These are phyloP conservation scores for Mycena vitilis DNA, from an alignment of 768 basidiomycete genomes.

Conservation along the genomic window DNA sequence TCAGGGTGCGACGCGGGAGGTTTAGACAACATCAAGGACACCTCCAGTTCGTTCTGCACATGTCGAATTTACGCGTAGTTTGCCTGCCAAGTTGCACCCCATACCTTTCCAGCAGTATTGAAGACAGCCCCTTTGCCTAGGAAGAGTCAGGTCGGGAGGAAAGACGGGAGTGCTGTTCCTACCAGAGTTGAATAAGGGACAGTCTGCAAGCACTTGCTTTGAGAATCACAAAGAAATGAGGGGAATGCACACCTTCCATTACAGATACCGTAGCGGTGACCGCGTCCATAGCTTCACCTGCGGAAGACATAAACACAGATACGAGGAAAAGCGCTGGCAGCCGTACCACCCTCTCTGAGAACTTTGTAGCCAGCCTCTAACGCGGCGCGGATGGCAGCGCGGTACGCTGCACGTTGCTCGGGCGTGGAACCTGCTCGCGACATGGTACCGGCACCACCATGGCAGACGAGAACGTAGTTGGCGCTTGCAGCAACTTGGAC, in stretches of 20 bases:
- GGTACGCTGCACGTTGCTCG: conserved; percentile 69
- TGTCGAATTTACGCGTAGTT: neutral
- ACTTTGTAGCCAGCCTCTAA: conserved; percentile 72
- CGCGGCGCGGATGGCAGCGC: conserved; percentile 62
- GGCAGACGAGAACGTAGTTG: conserved; percentile 67
- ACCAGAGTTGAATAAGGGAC: conserved; percentile 76
- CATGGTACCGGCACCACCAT: conserved; percentile 86
- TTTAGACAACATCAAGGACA: conserved; percentile 83
- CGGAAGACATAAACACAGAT: neutral
- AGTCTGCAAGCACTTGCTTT: conserved; percentile 57
- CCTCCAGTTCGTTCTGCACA: conserved; percentile 81
- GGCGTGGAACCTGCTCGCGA: conserved; percentile 66
- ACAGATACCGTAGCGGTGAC: conserved; percentile 77
- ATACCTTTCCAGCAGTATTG: conserved; percentile 81
- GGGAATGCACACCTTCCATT: conserved; percentile 69
- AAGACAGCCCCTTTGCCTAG: conserved; percentile 83
- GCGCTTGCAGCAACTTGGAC: neutral
- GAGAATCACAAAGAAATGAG: neutral
- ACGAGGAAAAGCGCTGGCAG: neutral
- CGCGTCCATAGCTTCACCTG: conserved; percentile 86
- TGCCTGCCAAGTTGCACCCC: neutral
- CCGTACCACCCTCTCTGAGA: conserved; percentile 58
- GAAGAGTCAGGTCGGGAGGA: neutral
- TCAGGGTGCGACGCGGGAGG: conserved; percentile 75
- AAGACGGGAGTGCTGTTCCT: neutral